Percentiles rank a stretch among this genome's conserved stretches.
Evolutionary conservation across 2,329 filamentous ascomycete genomes (phyloP).

Genomic region (Exserohilum turcica): DNA sequence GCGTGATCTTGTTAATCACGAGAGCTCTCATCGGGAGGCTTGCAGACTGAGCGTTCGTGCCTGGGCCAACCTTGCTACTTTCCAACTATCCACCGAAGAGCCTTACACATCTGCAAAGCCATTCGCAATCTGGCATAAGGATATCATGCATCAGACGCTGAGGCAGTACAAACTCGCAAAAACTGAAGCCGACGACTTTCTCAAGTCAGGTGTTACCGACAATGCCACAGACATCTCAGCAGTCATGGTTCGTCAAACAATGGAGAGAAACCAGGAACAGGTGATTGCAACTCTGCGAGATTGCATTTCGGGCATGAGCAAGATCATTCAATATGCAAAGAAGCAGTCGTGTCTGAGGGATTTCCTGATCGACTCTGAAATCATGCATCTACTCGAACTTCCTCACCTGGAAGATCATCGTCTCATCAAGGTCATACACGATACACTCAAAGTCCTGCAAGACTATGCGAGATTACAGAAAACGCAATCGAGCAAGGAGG

Average conservation of each 20-base stretch:
- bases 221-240: constrained; percentile 50
- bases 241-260: constrained; percentile 57
- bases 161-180: constrained; percentile 62
- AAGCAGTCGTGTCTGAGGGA: constrained; percentile 49
- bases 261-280: constrained; percentile 62
- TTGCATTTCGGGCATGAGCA: constrained; percentile 57
- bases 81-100: constrained; percentile 61
- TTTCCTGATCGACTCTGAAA: constrained; percentile 52
- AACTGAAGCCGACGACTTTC: constrained; percentile 63
- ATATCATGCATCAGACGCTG: constrained; percentile 59
- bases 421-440: constrained; percentile 53
- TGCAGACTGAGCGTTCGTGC: constrained; percentile 63
- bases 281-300: constrained; percentile 61
- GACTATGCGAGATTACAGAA: constrained; percentile 43
- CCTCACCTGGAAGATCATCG: constrained; percentile 57
- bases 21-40: constrained; percentile 62
- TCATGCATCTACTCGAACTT: constrained; percentile 56
- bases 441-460: constrained; percentile 56
- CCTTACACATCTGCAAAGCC: constrained; percentile 51
- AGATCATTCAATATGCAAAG: constrained; percentile 52
- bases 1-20: constrained; percentile 61
- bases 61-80: constrained; percentile 63
- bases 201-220: constrained; percentile 45
- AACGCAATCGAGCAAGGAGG: constrained; percentile 21
- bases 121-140: constrained; percentile 61